These are phyloP conservation scores for Suillus subluteus DNA, from an alignment of 768 basidiomycete genomes.

Conservation along the genomic window DNA sequence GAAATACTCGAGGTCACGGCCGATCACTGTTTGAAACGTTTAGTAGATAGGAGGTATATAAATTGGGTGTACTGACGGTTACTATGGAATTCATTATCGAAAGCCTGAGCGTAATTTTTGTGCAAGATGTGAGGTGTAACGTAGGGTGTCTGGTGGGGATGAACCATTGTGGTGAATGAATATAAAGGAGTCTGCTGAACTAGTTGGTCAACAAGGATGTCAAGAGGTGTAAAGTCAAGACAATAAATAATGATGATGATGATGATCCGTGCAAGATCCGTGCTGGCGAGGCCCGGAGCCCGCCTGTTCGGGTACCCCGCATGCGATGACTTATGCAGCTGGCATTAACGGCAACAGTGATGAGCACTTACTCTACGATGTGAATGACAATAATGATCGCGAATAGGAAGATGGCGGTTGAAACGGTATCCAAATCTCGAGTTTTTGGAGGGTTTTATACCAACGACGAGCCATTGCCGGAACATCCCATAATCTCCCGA, in stretches of 20 bases:
- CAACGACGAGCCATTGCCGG: conserved; percentile 23
- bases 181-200: conserved; percentile 1
- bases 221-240: conserved; percentile 12
- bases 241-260: conserved; percentile 25
- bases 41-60: conserved; percentile 13
- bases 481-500: conserved; percentile 39
- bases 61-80: conserved; percentile 51
- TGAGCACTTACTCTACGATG: conserved; percentile 23
- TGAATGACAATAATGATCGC: conserved; percentile 7
- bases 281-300: conserved; percentile 9
- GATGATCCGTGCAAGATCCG: conserved; percentile 3
- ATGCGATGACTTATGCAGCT: conserved; percentile 4
- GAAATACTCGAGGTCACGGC: conserved; percentile 94
- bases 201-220: conserved; percentile 15
- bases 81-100: conserved; percentile 63
- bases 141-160: conserved; percentile 77
- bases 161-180: conserved; percentile 54
- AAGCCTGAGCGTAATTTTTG: conserved; percentile 79
- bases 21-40: conserved; percentile 64
- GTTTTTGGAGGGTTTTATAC: conserved; percentile 29
- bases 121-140: conserved; percentile 90
- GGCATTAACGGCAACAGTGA: not conserved
- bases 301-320: conserved; percentile 6
- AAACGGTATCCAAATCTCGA: conserved; percentile 4
- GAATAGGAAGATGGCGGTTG: conserved; percentile 12